Conservation (phyloP, 371 early-diverging fungal species). For the Umbelopsis sp. region DNA sequence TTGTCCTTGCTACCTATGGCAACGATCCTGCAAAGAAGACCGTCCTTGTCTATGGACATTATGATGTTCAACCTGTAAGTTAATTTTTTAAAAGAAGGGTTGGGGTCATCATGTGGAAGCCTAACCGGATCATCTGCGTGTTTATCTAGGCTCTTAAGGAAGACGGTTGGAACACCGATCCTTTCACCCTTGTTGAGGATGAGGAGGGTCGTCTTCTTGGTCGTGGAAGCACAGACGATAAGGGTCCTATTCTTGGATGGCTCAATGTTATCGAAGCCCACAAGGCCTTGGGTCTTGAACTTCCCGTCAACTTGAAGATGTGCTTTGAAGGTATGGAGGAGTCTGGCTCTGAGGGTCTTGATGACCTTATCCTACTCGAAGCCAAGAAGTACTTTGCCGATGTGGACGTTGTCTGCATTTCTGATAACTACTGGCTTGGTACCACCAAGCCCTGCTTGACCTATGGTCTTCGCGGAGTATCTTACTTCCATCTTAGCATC, state of each 20-base stretch:
- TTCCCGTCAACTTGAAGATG: conserved; percentile 93
- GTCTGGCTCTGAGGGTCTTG: conserved; percentile 91
- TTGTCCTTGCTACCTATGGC: conserved; percentile 91
- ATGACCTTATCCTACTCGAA: conserved; percentile 83
- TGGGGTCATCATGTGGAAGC: not conserved
- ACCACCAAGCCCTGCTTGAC: conserved; percentile 96
- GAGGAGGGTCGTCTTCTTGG: conserved; percentile 85
- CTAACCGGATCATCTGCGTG: conserved; percentile 4
- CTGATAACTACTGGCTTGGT: conserved; percentile 97
- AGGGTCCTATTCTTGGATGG: conserved; percentile 95
- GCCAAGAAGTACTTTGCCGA: conserved; percentile 85
- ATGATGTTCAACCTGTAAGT: conserved; percentile 91
- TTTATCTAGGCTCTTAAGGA: conserved; percentile 72
- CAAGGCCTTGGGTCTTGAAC: conserved; percentile 84
- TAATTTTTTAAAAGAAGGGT: not conserved
- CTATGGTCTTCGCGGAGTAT: conserved; percentile 96
- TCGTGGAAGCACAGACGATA: conserved; percentile 95
- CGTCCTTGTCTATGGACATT: conserved; percentile 93
- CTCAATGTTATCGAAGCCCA: conserved; percentile 93
- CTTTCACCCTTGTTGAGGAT: conserved; percentile 87
- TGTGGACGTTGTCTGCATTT: conserved; percentile 94
- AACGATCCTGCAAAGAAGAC: conserved; percentile 92
- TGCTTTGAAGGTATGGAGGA: conserved; percentile 97
- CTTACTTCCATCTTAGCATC: conserved; percentile 81
- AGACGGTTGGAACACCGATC: conserved; percentile 97